Base-by-base conservation (phyloP, 371 early-diverging fungal species). In the Syncephalastrum monosporum region DNA sequence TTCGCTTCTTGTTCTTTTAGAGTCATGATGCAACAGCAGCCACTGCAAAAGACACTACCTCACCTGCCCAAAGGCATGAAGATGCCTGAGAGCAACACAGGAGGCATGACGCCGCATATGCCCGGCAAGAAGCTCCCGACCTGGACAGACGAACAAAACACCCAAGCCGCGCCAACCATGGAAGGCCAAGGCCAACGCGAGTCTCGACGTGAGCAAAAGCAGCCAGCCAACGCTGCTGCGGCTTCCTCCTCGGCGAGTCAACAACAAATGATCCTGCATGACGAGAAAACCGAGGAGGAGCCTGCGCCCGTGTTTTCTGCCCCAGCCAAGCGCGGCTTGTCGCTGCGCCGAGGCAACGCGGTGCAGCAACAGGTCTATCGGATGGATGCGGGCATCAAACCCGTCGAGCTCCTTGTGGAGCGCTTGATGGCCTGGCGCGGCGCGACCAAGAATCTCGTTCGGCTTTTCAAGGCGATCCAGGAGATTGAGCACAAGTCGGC, bases 371-470 rank as follows among this genome's bases (percentile, higher is more conserved):
- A 73, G 10, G 57, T 69, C 0, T 71, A 71, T 56, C 71, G 76
- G 21, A 68, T 72, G 69, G 68, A 74, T 12, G 57, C 59, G 42
- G 77, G 80, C 13, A 74, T 79, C 47, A 62, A 79, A 53, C 80
- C 80, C 16, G 71, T 71, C 0, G 52, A 55, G 17, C 19, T 74
- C 0, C 41, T 79, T 1, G 50, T 53, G 8, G 56, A 48, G 10
- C 61, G 80, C 33, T 57, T 79, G 25, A 58, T 64, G 21, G 57
- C 69, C 3, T 79, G 80, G 80, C 58, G 70, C 33, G 3, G 46
- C 4, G 67, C 76, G 14, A 60, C 76, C 14, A 76, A 76, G 56
- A 61, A 65, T 15, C 17, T 79, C 60, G 75, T 74, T 69, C 47
- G 29, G 25, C n/a, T 55, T 33, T 47, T 71, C 50, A 74, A 71